These are phyloP conservation scores for Tolypocladium sp. DNA, from an alignment of 2,329 filamentous ascomycete species.

Conservation along the genomic window DNA sequence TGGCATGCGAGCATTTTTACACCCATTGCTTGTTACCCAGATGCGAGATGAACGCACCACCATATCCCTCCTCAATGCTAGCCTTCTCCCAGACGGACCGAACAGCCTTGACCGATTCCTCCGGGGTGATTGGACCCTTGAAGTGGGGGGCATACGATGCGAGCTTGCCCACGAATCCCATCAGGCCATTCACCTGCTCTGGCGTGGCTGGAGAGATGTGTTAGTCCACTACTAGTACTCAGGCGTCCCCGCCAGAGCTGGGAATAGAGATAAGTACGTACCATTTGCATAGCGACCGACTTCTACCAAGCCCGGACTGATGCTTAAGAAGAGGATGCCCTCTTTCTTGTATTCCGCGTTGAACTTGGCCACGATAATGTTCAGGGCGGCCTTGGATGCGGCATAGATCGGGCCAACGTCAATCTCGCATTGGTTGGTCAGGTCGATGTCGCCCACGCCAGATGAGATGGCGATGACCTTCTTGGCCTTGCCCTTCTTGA, in stretches of 20 bases:
- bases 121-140: slow-evolving; percentile 19
- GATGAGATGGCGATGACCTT: slow-evolving; percentile 44
- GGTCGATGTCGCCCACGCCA: slow-evolving; percentile 36
- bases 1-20: slow-evolving; percentile 12
- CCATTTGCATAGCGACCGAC: slow-evolving; percentile 20
- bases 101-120: slow-evolving; percentile 23
- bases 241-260: neutral
- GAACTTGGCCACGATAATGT: slow-evolving; percentile 44
- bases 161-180: slow-evolving; percentile 18
- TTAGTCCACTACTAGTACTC: neutral
- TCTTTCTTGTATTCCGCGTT: slow-evolving; percentile 37
- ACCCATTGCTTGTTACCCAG: slow-evolving; percentile 44
- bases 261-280: slow-evolving; percentile 7
- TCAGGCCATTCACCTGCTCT: slow-evolving; percentile 14
- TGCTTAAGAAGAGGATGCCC: slow-evolving; percentile 40
- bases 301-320: slow-evolving; percentile 43
- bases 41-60: slow-evolving; percentile 45
- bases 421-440: slow-evolving; percentile 27
- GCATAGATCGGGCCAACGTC: slow-evolving; percentile 29
- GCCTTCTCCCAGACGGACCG: slow-evolving; percentile 23
- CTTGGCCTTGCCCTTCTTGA: slow-evolving; percentile 39
- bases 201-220: slow-evolving; percentile 9
- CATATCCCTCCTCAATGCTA: slow-evolving; percentile 35
- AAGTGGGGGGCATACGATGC: slow-evolving; percentile 29
- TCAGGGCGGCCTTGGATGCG: slow-evolving; percentile 42